Conservation (phyloP, 164 flowering plant species). For the Stephania yunnanensis region DNA sequence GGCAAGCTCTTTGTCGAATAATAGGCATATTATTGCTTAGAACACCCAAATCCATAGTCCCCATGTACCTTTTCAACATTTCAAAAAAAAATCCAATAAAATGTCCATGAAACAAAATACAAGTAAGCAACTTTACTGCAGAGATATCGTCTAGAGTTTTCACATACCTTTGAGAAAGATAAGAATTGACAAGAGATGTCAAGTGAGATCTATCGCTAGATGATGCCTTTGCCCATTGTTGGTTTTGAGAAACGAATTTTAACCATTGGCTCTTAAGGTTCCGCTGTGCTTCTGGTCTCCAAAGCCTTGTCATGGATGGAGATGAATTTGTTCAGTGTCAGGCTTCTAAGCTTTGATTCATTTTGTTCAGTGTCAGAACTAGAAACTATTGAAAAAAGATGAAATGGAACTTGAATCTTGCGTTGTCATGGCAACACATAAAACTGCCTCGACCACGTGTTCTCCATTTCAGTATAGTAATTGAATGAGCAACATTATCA, state of each 20-base stretch:
- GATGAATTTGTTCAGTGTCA: constrained; percentile 21
- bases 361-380: background rate
- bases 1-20: constrained; percentile 43
- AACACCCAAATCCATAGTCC: constrained; percentile 59
- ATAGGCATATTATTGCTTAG: constrained; percentile 52
- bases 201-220: constrained; percentile 59
- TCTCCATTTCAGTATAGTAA: no score
- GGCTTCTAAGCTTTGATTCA: constrained; percentile 8
- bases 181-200: constrained; percentile 60
- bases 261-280: constrained; percentile 88
- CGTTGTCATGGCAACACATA: background rate
- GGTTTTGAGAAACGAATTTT: constrained; percentile 38
- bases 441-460: no score
- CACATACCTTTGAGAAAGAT: constrained; percentile 54
- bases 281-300: constrained; percentile 86
- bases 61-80: constrained; percentile 39
- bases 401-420: constrained; percentile 3
- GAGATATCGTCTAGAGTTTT: background rate
- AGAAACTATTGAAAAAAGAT: background rate
- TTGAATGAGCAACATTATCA: no score
- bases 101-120: background rate
- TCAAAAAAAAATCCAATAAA: background rate
- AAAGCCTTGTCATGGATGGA: constrained; percentile 41
- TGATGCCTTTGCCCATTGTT: constrained; percentile 54
- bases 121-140: background rate